These are phyloP conservation scores for Cryptococcus depauperatus DNA, from an alignment of 1,284 basidiomycete species.

Conservation along the genomic window DNA sequence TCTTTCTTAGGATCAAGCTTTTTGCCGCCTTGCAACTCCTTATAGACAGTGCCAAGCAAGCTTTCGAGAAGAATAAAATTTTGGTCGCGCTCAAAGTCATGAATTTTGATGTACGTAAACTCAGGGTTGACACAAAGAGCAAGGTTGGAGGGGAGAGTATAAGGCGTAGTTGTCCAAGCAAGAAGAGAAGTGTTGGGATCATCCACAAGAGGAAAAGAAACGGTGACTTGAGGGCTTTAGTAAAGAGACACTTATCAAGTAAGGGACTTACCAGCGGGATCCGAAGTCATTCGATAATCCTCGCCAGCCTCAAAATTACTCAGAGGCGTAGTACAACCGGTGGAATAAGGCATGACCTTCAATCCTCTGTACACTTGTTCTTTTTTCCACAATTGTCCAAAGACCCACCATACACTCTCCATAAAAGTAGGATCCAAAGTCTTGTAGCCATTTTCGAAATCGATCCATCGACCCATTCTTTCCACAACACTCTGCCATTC, in stretches of 20 bases:
- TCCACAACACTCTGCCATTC: conserved; percentile 95
- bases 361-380: conserved; percentile 90
- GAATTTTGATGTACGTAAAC: conserved; percentile 93
- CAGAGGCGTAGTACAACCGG: conserved; percentile 88
- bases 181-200: conserved; percentile 85
- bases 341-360: conserved; percentile 97
- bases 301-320: conserved; percentile 97
- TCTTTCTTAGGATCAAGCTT: conserved; percentile 58
- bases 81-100: conserved; percentile 76
- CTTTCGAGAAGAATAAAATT: conserved; percentile 92
- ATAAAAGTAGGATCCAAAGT: conserved; percentile 90
- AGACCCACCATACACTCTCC: conserved; percentile 99
- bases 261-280: conserved; percentile 67
- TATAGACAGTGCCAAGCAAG: conserved; percentile 84
- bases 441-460: conserved; percentile 99
- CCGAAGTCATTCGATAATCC: conserved; percentile 88
- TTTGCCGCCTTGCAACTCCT: conserved; percentile 59
- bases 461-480: conserved; percentile 99
- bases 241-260: not conserved
- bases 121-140: conserved; percentile 94
- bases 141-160: conserved; percentile 95
- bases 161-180: conserved; percentile 99
- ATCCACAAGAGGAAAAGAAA: conserved; percentile 86
- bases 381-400: conserved; percentile 84
- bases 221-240: conserved; percentile 56